phyloP scores from a whole-genome alignment of 179 eudicot genomes.

The Beta lomatogona region DNA sequence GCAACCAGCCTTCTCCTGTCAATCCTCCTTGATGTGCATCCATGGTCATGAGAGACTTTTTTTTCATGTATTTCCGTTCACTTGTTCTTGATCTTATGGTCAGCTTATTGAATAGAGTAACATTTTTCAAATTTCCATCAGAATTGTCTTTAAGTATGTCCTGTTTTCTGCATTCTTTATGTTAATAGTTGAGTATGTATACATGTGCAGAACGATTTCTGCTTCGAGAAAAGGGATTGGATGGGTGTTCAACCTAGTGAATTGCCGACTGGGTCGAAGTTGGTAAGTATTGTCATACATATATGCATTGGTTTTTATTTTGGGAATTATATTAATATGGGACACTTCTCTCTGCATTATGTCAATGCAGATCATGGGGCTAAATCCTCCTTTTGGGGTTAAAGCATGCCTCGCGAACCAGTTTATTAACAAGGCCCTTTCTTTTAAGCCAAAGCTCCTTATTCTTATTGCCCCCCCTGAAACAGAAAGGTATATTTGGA shows the following conservation, averaged over 20 bases:
- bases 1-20: neutral
- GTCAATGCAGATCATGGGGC: conserved; percentile 78
- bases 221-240: conserved; percentile 85
- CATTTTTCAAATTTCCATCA: neutral
- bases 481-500: conserved; percentile 59
- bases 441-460: conserved; percentile 83
- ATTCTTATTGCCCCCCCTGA: conserved; percentile 82
- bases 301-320: neutral
- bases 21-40: neutral
- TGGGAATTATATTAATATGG: neutral
- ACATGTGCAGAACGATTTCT: conserved; percentile 75
- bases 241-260: conserved; percentile 54
- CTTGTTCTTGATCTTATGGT: neutral
- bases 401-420: conserved; percentile 74
- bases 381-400: conserved; percentile 94
- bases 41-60: neutral
- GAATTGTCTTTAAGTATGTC: neutral
- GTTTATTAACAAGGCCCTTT: conserved; percentile 82
- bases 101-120: neutral
- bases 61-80: too few species aligned
- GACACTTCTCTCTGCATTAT: conserved; percentile 5
- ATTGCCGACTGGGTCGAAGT: conserved; percentile 65
- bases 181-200: neutral
- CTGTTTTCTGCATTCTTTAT: neutral
- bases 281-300: conserved; percentile 44